Evolutionary conservation across 2,329 filamentous ascomycete genomes (phyloP), one percentile per base, ranked within the genome.

Genomic region (Colletotrichum noveboracense): DNA sequence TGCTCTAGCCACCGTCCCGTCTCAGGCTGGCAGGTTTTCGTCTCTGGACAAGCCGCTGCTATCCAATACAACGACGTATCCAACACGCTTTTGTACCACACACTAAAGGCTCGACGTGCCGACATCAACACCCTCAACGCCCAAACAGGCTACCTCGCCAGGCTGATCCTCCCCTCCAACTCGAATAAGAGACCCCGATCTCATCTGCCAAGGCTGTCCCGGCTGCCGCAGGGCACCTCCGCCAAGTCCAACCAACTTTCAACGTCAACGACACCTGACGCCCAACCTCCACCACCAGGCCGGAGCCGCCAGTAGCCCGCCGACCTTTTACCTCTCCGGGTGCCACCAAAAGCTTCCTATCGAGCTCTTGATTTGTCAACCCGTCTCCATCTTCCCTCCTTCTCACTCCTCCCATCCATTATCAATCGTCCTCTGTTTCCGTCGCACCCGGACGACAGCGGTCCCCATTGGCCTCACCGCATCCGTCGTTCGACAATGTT

Each of bases 281-380:
- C 34, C 38, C 24, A 18, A 16, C 28, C 52, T 26, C 38, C 56
- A 30, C 34, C 32, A 60, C 24, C 60, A 12, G 56, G 38, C 69
- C 69, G 48, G 67, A 60, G 26, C 34, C 71, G 32, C 55, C 43
- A 30, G 55, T 55, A 56, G 38, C 56, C 71, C 56, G 66, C 28
- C 66, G 43, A 30, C 32, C 34, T n/a, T 28, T 55, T 14, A 65
- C 32, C 13, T 32, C 43, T 32, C 9, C 60, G 12, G 28, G 36
- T 62, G 36, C 24, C 24, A 69, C 43, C 34, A 43, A 52, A 34
- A 61, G 21, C 14, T 60, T 48, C 48, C 6, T 66, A 9, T 21
- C 56, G 4, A 28, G 5, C 30, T 16, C 26, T 65, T 73, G 70
- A 73, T 73, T 76, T 74, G 74, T 73, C 74, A 74, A 52, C 26